A percentile compares a stretch with the other conserved stretches of the same genome.
These are phyloP conservation scores for Cyberlindnera veronae DNA, from an alignment of 805 yeast species.

Conservation along the genomic window DNA sequence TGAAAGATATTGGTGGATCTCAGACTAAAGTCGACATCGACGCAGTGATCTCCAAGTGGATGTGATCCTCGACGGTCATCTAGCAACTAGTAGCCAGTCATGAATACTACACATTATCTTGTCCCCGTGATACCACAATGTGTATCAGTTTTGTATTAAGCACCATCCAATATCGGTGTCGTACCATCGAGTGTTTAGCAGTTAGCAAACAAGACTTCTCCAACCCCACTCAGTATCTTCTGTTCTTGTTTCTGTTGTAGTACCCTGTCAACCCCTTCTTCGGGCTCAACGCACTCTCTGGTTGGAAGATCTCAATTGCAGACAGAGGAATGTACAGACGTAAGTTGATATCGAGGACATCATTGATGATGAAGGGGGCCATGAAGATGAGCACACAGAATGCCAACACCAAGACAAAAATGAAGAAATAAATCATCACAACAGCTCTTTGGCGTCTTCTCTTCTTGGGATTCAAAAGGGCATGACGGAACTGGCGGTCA, in stretches of 20 bases:
- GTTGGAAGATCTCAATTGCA: constrained; percentile 38
- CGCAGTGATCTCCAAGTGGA: neutral
- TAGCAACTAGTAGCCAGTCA: no score
- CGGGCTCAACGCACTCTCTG: constrained; percentile 28
- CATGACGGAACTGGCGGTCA: constrained; percentile 44
- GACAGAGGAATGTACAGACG: constrained; percentile 39
- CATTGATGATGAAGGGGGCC: constrained; percentile 37
- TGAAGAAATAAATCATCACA: constrained; percentile 32
- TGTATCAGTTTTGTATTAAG: no score
- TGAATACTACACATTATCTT: neutral
- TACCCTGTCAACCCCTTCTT: constrained; percentile 25
- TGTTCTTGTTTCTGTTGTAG: constrained; percentile 6
- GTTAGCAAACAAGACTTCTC: no score
- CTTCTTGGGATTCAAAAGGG: constrained; percentile 41
- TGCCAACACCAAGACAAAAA: constrained; percentile 33
- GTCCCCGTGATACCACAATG: neutral
- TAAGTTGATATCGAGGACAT: constrained; percentile 37
- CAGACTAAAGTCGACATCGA: no score
- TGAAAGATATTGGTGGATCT: no score
- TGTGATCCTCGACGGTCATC: no score
- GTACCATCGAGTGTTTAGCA: no score
- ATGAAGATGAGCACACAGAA: constrained; percentile 34
- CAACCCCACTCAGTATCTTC: constrained; percentile 1
- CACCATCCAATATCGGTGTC: no score
- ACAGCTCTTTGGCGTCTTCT: constrained; percentile 36